A percentile compares a stretch with the other conserved stretches of the same genome.
Conservation (phyloP, 2,329 filamentous ascomycete genomes). For the Madurella fahalii region DNA sequence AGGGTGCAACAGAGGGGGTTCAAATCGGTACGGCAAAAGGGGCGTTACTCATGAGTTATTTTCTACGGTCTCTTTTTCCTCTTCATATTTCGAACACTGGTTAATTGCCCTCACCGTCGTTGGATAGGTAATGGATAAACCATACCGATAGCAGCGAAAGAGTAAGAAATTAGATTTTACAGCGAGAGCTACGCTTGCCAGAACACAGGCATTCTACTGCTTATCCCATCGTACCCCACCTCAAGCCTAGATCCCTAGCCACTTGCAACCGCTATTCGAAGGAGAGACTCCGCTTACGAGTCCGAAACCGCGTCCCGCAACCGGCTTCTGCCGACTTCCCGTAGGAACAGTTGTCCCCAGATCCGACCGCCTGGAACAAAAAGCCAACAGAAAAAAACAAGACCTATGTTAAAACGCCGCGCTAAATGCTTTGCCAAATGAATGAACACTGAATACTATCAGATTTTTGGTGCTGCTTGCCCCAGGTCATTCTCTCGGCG, state of each 20-base stretch:
- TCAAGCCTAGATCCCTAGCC: too few relatives aligned
- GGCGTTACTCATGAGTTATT: too few relatives aligned
- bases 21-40: too few relatives aligned
- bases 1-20: neutral
- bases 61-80: too few relatives aligned
- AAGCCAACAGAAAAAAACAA: conserved; percentile 15
- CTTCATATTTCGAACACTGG: too few relatives aligned
- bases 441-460: conserved; percentile 8
- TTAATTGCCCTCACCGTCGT: too few relatives aligned
- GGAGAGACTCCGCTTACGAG: neutral
- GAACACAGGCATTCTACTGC: neutral
- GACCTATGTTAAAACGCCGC: conserved; percentile 18
- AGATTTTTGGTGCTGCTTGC: neutral
- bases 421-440: conserved; percentile 22
- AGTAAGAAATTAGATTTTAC: neutral
- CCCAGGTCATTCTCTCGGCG: too few relatives aligned
- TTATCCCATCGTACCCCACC: too few relatives aligned
- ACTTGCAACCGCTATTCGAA: neutral
- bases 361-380: neutral
- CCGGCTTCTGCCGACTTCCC: too few relatives aligned
- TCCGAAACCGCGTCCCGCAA: neutral
- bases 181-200: neutral
- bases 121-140: too few relatives aligned
- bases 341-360: neutral
- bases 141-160: neutral